phyloP scores from a whole-genome alignment of 2,329 filamentous ascomycete species.

The Talaromyces sp. region DNA sequence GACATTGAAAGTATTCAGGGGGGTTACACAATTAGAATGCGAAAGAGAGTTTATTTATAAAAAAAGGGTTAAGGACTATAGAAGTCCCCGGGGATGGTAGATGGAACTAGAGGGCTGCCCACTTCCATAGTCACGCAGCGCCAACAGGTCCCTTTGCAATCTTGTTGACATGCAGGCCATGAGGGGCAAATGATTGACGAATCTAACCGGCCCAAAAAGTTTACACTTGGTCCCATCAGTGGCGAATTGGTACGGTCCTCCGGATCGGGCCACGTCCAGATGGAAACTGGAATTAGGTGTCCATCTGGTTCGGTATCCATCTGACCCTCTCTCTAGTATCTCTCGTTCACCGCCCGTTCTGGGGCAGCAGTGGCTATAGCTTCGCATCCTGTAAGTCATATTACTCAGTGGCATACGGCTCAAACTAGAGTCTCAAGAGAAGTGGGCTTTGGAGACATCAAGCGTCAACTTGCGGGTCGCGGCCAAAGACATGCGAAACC shows the following conservation, averaged over 20 bases:
- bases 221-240: background rate
- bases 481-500: background rate
- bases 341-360: background rate
- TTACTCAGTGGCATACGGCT: background rate
- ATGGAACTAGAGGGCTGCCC: background rate
- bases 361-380: background rate
- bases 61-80: background rate
- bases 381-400: background rate
- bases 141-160: background rate
- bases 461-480: background rate
- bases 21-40: background rate
- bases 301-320: background rate
- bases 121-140: background rate
- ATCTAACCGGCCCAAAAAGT: background rate
- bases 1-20: background rate
- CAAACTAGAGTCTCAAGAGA: background rate
- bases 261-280: background rate
- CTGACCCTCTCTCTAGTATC: background rate
- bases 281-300: background rate
- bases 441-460: background rate
- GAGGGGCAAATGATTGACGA: background rate
- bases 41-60: background rate
- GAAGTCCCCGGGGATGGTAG: background rate
- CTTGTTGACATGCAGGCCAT: background rate
- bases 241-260: background rate